Base-by-base conservation (phyloP, 2,329 filamentous ascomycete genomes). In the Aspergillus udagawae region DNA sequence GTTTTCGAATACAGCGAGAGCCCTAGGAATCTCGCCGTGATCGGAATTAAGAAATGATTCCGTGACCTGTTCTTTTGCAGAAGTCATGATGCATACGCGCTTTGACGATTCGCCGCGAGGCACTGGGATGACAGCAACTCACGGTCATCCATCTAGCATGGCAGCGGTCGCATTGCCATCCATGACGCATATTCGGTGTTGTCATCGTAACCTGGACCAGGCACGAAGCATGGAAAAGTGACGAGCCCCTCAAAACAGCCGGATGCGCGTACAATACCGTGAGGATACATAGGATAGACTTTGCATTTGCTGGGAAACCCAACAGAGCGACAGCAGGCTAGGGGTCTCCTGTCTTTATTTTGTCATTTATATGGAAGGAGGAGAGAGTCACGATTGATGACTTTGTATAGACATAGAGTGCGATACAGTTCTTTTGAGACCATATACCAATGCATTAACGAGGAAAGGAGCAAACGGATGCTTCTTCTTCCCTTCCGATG, bases 1-100 rank as follows among this genome's bases (percentile, higher is more conserved):
- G 92, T 97, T 4, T 97, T 97, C 77, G 91, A 96, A 64, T 97
- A 96, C 73, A 79, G 77, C 41, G 76, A 89, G 70, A 96, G 92
- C 71, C 94, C 94, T 50, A 82, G 94, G 60, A 97, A 99, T 74
- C 74, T 97, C 68, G 93, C 96, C 1, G 89, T 99, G 3, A 92
- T 97, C 29, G 94, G 93, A 0, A 82, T 97, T 51, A 97, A 96
- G 78, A 85, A 82, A 66, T 80, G 66, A 73, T 41, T 10, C 17
- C 27, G 9, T 8, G 9, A 47, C 12, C 12, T 27, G 12, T 23
- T 7, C 23, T 27, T 23, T 47, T 21, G 21, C 44, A 7, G 20
- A 47, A 17, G 14, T 38, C 12, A 12, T 27, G 21, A 28, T 14
- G 32, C 32, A 35, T 17, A 17, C 32, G n/a, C 32, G 5, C 14